phyloP scores from a whole-genome alignment of 345 rosid genomes.

The Gossypium anomalum region DNA sequence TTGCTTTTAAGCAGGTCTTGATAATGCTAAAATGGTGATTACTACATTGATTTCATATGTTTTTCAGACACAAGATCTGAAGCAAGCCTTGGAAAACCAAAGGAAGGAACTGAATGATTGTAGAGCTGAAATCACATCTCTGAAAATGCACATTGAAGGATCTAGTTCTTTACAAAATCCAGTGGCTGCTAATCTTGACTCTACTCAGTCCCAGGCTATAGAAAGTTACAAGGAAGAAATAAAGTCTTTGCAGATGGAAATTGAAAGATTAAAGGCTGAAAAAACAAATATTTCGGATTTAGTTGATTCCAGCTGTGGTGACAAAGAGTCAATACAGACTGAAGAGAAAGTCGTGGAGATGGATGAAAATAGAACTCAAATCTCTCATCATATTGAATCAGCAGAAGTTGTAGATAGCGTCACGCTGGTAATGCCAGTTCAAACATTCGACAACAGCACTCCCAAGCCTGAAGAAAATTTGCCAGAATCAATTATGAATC shows the following conservation, averaged over 20 bases:
- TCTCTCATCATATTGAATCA: constrained; percentile 37
- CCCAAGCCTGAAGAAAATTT: constrained; percentile 33
- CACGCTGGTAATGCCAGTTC: constrained; percentile 25
- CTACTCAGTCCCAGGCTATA: constrained; percentile 44
- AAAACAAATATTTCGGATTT: constrained; percentile 28
- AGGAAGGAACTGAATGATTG: constrained; percentile 79
- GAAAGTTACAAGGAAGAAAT: constrained; percentile 61
- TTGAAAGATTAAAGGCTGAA: constrained; percentile 46
- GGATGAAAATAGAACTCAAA: constrained; percentile 52
- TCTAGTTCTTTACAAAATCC: constrained; percentile 48
- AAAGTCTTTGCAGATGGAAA: constrained; percentile 50
- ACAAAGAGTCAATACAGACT: constrained; percentile 36
- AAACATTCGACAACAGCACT: constrained; percentile 16
- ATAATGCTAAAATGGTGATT: constrained; percentile 21
- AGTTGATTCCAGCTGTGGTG: constrained; percentile 30
- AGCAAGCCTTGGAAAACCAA: constrained; percentile 63
- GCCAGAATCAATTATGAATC: constrained; percentile 28
- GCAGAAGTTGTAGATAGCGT: constrained; percentile 26
- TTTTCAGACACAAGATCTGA: constrained; percentile 69
- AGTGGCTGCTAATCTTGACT: constrained; percentile 39
- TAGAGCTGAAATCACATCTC: constrained; percentile 89
- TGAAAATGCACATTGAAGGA: constrained; percentile 93
- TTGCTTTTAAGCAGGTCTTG: constrained; percentile 20
- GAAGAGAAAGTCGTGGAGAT: constrained; percentile 64
- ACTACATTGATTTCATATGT: constrained; percentile 21